These are phyloP conservation scores for Fusarium lyarnte DNA, from an alignment of 2,329 filamentous ascomycete species.

Conservation along the genomic window DNA sequence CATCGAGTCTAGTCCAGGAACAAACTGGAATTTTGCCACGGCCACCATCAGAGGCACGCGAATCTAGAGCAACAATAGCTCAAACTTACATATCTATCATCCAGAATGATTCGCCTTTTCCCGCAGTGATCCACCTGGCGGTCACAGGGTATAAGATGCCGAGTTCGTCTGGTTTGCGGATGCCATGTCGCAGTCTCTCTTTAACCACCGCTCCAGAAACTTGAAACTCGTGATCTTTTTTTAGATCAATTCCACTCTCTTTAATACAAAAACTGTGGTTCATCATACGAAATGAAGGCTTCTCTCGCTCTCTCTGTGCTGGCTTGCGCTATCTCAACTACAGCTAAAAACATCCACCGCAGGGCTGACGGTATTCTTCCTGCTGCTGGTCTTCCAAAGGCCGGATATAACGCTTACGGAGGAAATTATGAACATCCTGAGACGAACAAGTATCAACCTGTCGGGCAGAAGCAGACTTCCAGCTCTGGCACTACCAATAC, in stretches of 20 bases:
- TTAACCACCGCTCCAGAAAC: slow-evolving; percentile 11
- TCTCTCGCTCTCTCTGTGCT: slow-evolving; percentile 17
- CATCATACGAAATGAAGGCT: slow-evolving; percentile 22
- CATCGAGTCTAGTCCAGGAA: slow-evolving; percentile 27
- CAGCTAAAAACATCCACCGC: slow-evolving; percentile 17
- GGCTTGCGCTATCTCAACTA: slow-evolving; percentile 22
- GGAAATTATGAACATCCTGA: slow-evolving; percentile 31
- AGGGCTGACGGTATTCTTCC: slow-evolving; percentile 12
- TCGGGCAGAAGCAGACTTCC: slow-evolving; percentile 16
- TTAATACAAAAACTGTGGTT: background rate
- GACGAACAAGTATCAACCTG: slow-evolving; percentile 20
- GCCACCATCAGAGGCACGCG: background rate
- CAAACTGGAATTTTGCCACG: slow-evolving; percentile 31
- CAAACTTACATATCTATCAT: background rate
- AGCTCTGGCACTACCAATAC: background rate
- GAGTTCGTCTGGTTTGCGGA: background rate
- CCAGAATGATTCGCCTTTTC: background rate
- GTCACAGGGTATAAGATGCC: slow-evolving; percentile 13
- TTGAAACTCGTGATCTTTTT: slow-evolving; percentile 12
- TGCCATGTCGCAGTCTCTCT: slow-evolving; percentile 15
- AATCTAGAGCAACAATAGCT: slow-evolving; percentile 20
- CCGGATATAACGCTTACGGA: slow-evolving; percentile 21
- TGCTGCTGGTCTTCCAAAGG: slow-evolving; percentile 16
- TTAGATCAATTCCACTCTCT: slow-evolving; percentile 18
- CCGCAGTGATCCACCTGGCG: too few relatives aligned